These are phyloP conservation scores for Hericium alpestre DNA, from an alignment of 768 basidiomycete species.

Conservation along the genomic window DNA sequence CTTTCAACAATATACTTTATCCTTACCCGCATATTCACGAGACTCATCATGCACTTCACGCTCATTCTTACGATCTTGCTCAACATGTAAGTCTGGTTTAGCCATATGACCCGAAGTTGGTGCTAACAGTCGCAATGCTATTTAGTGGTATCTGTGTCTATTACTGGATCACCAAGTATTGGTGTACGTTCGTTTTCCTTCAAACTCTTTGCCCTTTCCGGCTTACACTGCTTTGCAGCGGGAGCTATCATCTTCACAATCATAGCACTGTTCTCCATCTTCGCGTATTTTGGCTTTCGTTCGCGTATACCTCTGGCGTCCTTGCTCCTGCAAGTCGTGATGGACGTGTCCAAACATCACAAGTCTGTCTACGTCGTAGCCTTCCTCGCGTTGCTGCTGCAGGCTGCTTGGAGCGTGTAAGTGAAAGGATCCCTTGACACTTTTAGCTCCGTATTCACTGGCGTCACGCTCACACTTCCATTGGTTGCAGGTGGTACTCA, in stretches of 20 bases:
- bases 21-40: constrained; percentile 63
- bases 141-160: constrained; percentile 61
- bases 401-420: constrained; percentile 61
- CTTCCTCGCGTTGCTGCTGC: constrained; percentile 56
- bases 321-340: constrained; percentile 68
- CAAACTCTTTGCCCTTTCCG: background rate
- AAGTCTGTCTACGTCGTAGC: constrained; percentile 71
- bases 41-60: constrained; percentile 67
- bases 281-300: constrained; percentile 65
- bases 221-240: constrained; percentile 28
- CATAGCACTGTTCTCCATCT: constrained; percentile 62
- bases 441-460: too few species aligned
- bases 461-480: background rate
- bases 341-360: constrained; percentile 80
- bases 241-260: constrained; percentile 80
- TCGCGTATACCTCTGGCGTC: constrained; percentile 72
- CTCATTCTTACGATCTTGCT: constrained; percentile 50
- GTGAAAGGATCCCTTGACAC: constrained; percentile 14
- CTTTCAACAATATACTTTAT: constrained; percentile 60
- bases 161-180: constrained; percentile 63
- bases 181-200: constrained; percentile 34
- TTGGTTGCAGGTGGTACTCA: constrained; percentile 50
- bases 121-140: constrained; percentile 6
- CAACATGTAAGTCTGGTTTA: constrained; percentile 42
- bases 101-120: background rate